Conservation (phyloP, 345 rosid genomes). For the Dipteronia sinensis region DNA sequence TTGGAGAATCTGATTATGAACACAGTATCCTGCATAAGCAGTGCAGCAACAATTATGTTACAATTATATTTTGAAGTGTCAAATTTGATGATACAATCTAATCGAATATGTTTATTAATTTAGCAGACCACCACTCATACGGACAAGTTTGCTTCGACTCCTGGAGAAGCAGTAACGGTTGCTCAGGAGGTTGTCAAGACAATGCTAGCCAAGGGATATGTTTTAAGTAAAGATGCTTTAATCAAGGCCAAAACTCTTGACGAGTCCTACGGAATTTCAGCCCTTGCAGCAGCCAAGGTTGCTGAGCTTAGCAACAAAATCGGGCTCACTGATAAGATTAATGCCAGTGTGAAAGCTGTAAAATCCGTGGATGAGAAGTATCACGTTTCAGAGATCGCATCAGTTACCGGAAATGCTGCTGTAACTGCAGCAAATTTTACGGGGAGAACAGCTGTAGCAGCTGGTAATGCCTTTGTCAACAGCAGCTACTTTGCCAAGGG, state of each 20-base stretch:
- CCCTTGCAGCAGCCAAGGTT: conserved; percentile 61
- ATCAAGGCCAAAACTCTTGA: conserved; percentile 76
- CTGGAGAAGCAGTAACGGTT: conserved; percentile 71
- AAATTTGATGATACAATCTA: background rate
- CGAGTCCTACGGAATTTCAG: conserved; percentile 60
- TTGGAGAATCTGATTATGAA: background rate
- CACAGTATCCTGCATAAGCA: background rate
- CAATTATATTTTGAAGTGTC: background rate
- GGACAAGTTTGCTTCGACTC: conserved; percentile 51
- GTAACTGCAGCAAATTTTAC: conserved; percentile 63
- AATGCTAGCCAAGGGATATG: conserved; percentile 75
- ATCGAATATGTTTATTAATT: background rate
- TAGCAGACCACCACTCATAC: conserved; percentile 46
- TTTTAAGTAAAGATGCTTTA: conserved; percentile 70
- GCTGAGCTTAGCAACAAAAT: conserved; percentile 65
- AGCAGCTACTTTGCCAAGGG: conserved; percentile 84
- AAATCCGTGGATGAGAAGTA: conserved; percentile 69
- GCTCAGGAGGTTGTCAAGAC: conserved; percentile 83
- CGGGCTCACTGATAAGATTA: conserved; percentile 69
- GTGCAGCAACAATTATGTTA: background rate
- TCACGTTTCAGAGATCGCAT: conserved; percentile 63
- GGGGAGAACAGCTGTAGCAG: conserved; percentile 64
- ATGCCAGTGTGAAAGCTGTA: conserved; percentile 58
- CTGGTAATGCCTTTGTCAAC: conserved; percentile 61
- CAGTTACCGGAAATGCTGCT: conserved; percentile 71